These are phyloP conservation scores for Candida hungchunana DNA, from an alignment of 805 yeast genomes.

Conservation along the genomic window DNA sequence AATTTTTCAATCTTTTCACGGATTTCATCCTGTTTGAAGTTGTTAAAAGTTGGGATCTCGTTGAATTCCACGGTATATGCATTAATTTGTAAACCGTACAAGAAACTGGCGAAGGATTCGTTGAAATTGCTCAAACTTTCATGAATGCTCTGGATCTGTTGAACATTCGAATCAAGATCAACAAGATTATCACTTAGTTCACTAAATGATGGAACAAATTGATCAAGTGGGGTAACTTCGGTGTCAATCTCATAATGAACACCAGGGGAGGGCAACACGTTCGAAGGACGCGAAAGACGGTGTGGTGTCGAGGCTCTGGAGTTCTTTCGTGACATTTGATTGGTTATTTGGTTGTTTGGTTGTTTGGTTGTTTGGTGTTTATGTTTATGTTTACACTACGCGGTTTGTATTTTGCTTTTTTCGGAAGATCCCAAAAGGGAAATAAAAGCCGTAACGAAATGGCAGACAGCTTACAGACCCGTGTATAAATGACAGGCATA, in stretches of 20 bases:
- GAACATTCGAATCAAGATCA: constrained; percentile 56
- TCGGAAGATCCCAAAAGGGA: neutral
- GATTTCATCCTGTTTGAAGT: constrained; percentile 17
- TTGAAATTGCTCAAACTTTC: constrained; percentile 61
- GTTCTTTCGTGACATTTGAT: constrained; percentile 14
- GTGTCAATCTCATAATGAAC: constrained; percentile 40
- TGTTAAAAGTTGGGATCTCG: constrained; percentile 20
- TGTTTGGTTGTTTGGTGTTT: neutral
- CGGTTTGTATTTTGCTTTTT: constrained; percentile 1
- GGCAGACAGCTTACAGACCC: constrained; percentile 6
- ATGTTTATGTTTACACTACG: constrained; percentile 3
- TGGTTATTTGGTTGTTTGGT: neutral
- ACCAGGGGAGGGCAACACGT: constrained; percentile 37
- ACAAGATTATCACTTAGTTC: constrained; percentile 45
- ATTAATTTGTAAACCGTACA: constrained; percentile 78
- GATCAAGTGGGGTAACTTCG: constrained; percentile 39
- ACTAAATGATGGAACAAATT: constrained; percentile 38
- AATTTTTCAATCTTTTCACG: constrained; percentile 18
- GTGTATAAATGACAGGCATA: constrained; percentile 5
- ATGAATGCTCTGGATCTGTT: constrained; percentile 55
- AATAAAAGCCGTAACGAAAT: no score
- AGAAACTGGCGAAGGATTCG: constrained; percentile 71
- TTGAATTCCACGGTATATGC: constrained; percentile 82
- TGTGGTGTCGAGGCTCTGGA: constrained; percentile 32
- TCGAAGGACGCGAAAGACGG: constrained; percentile 36